Conservation (phyloP, 371 early-diverging fungal genomes). For the Rhizopus arrhizus region DNA sequence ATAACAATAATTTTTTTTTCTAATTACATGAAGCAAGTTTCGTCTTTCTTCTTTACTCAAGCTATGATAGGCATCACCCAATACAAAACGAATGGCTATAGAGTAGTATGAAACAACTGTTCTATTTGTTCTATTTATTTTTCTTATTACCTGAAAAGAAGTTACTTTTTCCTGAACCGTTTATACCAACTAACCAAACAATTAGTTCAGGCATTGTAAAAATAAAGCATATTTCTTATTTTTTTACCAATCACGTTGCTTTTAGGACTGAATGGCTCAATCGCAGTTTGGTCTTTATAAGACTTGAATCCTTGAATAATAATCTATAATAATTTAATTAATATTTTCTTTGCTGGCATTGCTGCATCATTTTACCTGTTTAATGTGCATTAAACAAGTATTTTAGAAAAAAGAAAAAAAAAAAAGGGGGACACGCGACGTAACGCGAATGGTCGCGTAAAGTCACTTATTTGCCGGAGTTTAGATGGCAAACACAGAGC, state of each 20-base stretch:
- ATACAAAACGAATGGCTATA: constrained; percentile 94
- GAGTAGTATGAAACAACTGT: background rate
- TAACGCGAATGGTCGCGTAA: constrained; percentile 2
- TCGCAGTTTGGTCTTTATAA: constrained; percentile 93
- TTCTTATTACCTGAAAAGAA: constrained; percentile 83
- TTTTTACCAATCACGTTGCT: constrained; percentile 92
- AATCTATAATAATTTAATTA: constrained; percentile 55
- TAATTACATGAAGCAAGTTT: constrained; percentile 84
- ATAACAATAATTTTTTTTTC: background rate
- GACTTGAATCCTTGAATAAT: constrained; percentile 98
- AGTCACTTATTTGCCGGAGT: background rate
- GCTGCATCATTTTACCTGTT: background rate
- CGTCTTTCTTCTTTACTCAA: constrained; percentile 94
- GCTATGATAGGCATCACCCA: constrained; percentile 94
- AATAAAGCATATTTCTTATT: background rate
- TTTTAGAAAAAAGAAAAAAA: background rate
- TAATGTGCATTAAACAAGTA: background rate
- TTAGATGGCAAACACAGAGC: too few species aligned
- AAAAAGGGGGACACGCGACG: background rate
- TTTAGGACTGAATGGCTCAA: constrained; percentile 89
- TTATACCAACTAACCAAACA: constrained; percentile 87
- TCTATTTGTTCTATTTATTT: background rate
- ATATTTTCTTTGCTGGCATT: background rate
- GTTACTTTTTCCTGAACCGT: constrained; percentile 99
- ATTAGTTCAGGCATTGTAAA: background rate